Conservation (phyloP, 495 filamentous ascomycete species). For the Penicillium pulvis region DNA sequence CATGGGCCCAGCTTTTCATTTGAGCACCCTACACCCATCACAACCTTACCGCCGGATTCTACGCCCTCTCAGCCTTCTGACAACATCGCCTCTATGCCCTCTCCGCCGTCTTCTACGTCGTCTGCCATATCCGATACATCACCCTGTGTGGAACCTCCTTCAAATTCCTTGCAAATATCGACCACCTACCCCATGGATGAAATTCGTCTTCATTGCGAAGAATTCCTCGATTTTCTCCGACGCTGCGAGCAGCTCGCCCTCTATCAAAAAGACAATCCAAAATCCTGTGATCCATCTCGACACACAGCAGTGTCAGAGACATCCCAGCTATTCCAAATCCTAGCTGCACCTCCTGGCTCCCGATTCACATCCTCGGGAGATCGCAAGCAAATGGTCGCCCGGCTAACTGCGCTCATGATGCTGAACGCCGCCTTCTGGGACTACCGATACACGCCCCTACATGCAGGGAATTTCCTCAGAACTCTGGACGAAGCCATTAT, state of each 20-base stretch:
- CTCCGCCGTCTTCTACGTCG: conserved; percentile 28
- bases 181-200: conserved; percentile 29
- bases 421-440: conserved; percentile 47
- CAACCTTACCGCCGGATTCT: background rate
- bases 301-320: conserved; percentile 29
- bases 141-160: background rate
- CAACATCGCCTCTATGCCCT: conserved; percentile 19
- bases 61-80: conserved; percentile 7
- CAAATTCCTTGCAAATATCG: background rate
- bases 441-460: conserved; percentile 33
- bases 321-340: conserved; percentile 31
- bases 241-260: conserved; percentile 40
- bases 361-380: conserved; percentile 36
- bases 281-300: conserved; percentile 21
- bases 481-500: conserved; percentile 32
- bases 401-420: conserved; percentile 35
- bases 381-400: conserved; percentile 41
- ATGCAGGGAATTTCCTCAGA: conserved; percentile 34
- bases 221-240: conserved; percentile 41
- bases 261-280: conserved; percentile 25
- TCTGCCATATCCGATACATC: conserved; percentile 17
- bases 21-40: conserved; percentile 17
- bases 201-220: conserved; percentile 37
- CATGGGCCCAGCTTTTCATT: conserved; percentile 38
- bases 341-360: conserved; percentile 32